Evolutionary conservation across 2,329 filamentous ascomycete genomes (phyloP).

Genomic region (Venturia aucupariae): DNA sequence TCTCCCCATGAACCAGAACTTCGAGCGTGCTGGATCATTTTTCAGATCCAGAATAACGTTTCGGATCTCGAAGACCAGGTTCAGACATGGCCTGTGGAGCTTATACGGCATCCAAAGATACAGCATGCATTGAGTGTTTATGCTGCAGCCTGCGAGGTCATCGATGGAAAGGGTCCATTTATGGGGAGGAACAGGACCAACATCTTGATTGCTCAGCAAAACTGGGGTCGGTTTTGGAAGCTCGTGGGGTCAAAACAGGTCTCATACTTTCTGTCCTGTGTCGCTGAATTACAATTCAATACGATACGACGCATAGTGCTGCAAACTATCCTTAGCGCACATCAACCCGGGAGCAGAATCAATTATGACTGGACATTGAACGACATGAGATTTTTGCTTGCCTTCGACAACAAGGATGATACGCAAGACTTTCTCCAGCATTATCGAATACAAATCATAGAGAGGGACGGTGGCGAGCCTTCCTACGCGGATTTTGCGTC

Average conservation of each 20-base stretch:
- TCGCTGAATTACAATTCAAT: constrained; percentile 54
- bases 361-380: constrained; percentile 48
- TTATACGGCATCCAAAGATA: constrained; percentile 44
- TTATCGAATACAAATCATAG: constrained; percentile 43
- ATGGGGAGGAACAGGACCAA: constrained; percentile 32
- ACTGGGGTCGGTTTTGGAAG: constrained; percentile 50
- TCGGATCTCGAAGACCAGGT: constrained; percentile 50
- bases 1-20: constrained; percentile 56
- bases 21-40: constrained; percentile 51
- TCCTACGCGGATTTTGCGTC: constrained; percentile 46
- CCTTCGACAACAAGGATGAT: constrained; percentile 47
- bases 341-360: constrained; percentile 41
- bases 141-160: constrained; percentile 44
- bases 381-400: constrained; percentile 42
- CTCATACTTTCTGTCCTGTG: constrained; percentile 55
- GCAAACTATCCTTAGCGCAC: constrained; percentile 45
- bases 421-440: constrained; percentile 40
- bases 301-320: constrained; percentile 48
- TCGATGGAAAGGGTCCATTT: constrained; percentile 43
- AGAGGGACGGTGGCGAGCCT: constrained; percentile 33
- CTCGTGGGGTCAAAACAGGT: constrained; percentile 45
- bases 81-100: constrained; percentile 43
- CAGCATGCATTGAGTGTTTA: constrained; percentile 49
- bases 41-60: constrained; percentile 40
- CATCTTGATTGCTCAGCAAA: constrained; percentile 47